Conservation (phyloP, 2,329 filamentous ascomycete genomes). For the Pezicula carpinea region DNA sequence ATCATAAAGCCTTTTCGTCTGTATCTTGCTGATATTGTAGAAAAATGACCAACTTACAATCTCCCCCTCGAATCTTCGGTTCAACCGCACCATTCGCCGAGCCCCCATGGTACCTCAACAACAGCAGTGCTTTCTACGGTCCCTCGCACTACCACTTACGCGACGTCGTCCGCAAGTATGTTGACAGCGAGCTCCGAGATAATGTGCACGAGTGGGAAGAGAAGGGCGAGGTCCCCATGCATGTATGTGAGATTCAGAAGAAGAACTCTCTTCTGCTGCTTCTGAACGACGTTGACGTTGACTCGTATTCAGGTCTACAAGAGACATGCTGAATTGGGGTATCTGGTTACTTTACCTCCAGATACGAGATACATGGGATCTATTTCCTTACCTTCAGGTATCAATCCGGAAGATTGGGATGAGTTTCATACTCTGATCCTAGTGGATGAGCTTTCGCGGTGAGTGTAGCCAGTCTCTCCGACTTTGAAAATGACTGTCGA, state of each 20-base stretch:
- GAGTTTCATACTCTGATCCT: constrained; percentile 94
- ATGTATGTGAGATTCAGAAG: background rate
- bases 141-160: constrained; percentile 85
- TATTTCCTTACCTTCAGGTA: background rate
- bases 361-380: background rate
- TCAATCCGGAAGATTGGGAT: constrained; percentile 56
- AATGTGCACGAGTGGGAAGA: constrained; percentile 93
- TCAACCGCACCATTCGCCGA: constrained; percentile 65
- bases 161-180: constrained; percentile 83
- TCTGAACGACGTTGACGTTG: no score
- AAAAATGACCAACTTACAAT: no score
- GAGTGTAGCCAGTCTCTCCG: background rate
- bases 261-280: no score
- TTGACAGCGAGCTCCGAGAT: constrained; percentile 81
- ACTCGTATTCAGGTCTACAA: background rate
- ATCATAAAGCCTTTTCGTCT: no score
- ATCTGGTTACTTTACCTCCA: background rate
- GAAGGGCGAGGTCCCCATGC: constrained; percentile 77
- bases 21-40: no score
- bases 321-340: background rate
- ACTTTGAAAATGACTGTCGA: background rate
- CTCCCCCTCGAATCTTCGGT: no score
- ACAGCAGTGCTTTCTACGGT: constrained; percentile 95
- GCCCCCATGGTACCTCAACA: constrained; percentile 74
- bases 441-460: constrained; percentile 63